phyloP scores from a whole-genome alignment of 2,329 filamentous ascomycete genomes.

The Stemphylium lycopersici region DNA sequence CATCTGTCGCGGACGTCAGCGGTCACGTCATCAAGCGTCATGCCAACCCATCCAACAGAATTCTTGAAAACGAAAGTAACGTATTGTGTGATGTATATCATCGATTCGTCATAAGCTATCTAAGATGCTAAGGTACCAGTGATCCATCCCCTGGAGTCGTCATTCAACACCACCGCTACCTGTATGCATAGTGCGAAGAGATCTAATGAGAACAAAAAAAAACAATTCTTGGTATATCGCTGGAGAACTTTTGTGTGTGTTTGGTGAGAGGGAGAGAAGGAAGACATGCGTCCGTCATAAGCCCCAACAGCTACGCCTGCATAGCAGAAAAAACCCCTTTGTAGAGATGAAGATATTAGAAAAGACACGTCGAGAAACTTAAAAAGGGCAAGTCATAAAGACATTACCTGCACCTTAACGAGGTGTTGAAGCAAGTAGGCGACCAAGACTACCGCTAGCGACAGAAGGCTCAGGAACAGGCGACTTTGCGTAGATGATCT shows the following conservation, averaged over 20 bases:
- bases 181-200: neutral
- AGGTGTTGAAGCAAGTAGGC: slow-evolving; percentile 40
- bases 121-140: neutral
- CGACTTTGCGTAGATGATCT: slow-evolving; percentile 46
- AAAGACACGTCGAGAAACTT: slow-evolving; percentile 1
- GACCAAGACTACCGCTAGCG: slow-evolving; percentile 47
- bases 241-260: slow-evolving; percentile 1
- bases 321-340: slow-evolving; percentile 1
- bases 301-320: slow-evolving; percentile 4
- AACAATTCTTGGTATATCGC: slow-evolving; percentile 8
- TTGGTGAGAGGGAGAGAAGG: neutral
- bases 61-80: too few relatives aligned
- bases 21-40: neutral
- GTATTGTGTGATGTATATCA: neutral
- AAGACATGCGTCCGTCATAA: neutral
- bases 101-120: neutral
- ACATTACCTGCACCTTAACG: slow-evolving; percentile 5
- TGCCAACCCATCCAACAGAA: neutral
- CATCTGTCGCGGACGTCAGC: neutral
- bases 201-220: neutral
- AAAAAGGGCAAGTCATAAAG: neutral
- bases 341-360: neutral
- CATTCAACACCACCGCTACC: neutral
- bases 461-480: slow-evolving; percentile 42
- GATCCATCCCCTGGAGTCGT: neutral